phyloP scores from a whole-genome alignment of 2,329 filamentous ascomycete species.

The Teratosphaeria pseudoeucalypti region DNA sequence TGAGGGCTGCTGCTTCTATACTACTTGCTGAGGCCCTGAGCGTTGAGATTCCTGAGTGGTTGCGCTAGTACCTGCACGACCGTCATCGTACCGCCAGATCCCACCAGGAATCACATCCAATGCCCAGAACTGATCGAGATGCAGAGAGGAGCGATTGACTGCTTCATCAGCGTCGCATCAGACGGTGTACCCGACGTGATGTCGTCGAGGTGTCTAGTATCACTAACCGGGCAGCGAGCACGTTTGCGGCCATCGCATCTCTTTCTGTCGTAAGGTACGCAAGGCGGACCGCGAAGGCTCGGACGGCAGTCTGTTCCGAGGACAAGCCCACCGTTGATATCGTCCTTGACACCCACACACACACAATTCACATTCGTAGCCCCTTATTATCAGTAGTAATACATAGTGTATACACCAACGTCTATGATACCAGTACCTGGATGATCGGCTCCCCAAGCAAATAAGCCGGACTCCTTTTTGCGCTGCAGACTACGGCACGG shows the following conservation, averaged over 20 bases:
- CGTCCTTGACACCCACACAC: not conserved
- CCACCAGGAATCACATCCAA: too few species aligned
- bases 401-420: not conserved
- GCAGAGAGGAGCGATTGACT: too few species aligned
- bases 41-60: too few species aligned
- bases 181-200: not conserved
- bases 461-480: not conserved
- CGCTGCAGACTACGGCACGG: not conserved
- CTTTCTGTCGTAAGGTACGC: not conserved
- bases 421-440: not conserved
- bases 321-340: not conserved
- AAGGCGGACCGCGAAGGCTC: not conserved
- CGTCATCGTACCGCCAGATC: too few species aligned
- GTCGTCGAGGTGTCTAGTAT: not conserved
- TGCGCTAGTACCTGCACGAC: too few species aligned
- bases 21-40: too few species aligned
- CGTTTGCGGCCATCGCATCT: not conserved
- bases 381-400: too few species aligned
- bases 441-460: not conserved
- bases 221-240: not conserved
- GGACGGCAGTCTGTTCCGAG: not conserved
- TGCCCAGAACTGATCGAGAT: too few species aligned
- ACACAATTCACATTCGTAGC: too few species aligned
- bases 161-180: too few species aligned
- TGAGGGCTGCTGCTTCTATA: too few species aligned